Evolutionary conservation across 352 stramenopile genomes (phyloP), one percentile per base, ranked within the genome.

Genomic region (Stramenopiles sp.): DNA sequence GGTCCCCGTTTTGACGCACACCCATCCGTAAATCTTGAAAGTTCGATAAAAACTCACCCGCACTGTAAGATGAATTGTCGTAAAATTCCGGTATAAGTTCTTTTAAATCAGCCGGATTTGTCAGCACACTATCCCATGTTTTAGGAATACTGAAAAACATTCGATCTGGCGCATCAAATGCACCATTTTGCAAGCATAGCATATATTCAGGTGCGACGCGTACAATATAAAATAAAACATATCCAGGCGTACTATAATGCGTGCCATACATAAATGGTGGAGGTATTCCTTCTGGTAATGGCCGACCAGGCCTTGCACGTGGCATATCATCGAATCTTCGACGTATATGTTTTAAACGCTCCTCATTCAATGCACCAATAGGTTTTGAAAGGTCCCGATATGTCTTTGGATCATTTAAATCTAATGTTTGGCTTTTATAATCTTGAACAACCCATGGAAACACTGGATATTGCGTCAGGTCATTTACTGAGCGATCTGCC

Each of bases 251-350:
- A 31, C 90, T 97, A 84, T 98, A 98, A 81, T 98, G 94, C 1
- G 93, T 98, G 30, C 95, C 95, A 83, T 98, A 98, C 78, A 98
- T 86, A 81, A 98, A 98, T n/a, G 93, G 90, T 1, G 95, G 95
- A 43, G 87, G 86, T 0, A 87, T 86, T 78, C 90, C 85, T 29
- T 31, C 38, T 0, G 88, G 88, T 63, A 91, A 83, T 0, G 87
- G 87, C 53, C 92, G 88, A 0, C 85, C 88, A 79, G 95, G 88
- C 30, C 91, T 87, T 0, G 87, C 88, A 7, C 84, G 83, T 23
- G 90, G 89, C 90, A 98, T 97, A 32, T 86, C 82, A 73, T 95
- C 84, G 78, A 93, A 97, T 31, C 93, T 86, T 73, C 87, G 87
- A 78, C 87, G 85, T 81, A 97, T 97, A 79, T 91, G 90, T 53